Base-by-base conservation (phyloP, 1,284 basidiomycete species). In the Baeospora myosura region DNA sequence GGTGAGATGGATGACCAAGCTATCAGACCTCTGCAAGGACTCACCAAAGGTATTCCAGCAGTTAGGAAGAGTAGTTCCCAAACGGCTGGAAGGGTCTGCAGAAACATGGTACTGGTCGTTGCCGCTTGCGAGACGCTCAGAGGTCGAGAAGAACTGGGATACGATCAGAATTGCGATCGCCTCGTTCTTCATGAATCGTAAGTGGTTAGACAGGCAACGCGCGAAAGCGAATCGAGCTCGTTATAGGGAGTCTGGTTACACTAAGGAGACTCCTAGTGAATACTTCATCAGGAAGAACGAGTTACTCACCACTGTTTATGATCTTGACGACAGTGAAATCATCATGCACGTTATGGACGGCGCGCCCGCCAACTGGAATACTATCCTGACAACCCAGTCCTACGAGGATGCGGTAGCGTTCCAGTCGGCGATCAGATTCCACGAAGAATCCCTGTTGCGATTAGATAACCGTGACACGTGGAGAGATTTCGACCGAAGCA, bases 331-430 rank as follows among this genome's bases (percentile, higher is more conserved):
- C 30, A 44, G 49, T 1, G 48, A 51, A 23, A 40, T 54, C 8
- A 55, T 55, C 12, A 20, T 37, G 2, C 49, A 55, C 25, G 46
- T 56, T 4, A 51, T 56, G 51, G 43, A 46, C 12, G 48, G 52
- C 5, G 55, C 54, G 26, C 56, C 55, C 0, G 18, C 43, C 2
- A 16, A 30, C 5, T 58, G 56, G 56, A 41, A 38, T 4, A 56
- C 39, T 4, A 45, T 57, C 11, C 30, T 58, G 1, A 50, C 50
- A 1, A 48, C 50, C 4, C 45, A 49, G 3, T 20, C 14, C 42
- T 50, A 28, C 51, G 55, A 42, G 7, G 16, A 8, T 28, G 26
- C 26, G 8, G 14, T 28, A 8, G 26, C 8, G 14, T 34, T 34
- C 32, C 48, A 53, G 25, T 22, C 33, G 2, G 51, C 50, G 0